These are phyloP conservation scores for Pulveroboletus sp. DNA, from an alignment of 768 basidiomycete species.

Conservation along the genomic window DNA sequence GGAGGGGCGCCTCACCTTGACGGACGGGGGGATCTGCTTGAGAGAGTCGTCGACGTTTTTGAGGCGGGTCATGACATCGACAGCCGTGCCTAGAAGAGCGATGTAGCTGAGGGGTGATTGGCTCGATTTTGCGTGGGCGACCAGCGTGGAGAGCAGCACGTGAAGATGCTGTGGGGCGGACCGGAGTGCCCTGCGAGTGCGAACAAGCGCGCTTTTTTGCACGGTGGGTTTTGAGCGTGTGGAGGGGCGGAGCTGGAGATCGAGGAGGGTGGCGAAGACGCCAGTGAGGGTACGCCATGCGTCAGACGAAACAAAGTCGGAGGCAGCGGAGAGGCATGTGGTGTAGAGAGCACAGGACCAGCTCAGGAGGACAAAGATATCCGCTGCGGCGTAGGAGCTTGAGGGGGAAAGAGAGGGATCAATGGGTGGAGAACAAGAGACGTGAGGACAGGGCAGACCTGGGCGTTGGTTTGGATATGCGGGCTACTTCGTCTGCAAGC, in stretches of 20 bases:
- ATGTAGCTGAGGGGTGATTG: conserved; percentile 37
- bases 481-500: conserved; percentile 63
- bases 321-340: conserved; percentile 41
- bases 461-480: conserved; percentile 48
- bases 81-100: conserved; percentile 60
- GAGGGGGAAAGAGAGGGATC: not conserved
- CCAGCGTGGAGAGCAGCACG: conserved; percentile 47
- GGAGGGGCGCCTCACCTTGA: conserved; percentile 37
- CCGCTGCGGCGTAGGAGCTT: conserved; percentile 53
- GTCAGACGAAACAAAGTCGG: conserved; percentile 42
- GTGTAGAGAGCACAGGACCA: conserved; percentile 67
- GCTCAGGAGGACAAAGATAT: conserved; percentile 63
- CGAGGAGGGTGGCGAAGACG: conserved; percentile 57
- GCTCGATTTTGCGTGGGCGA: conserved; percentile 47
- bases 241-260: conserved; percentile 51
- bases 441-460: conserved; percentile 42
- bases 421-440: not conserved
- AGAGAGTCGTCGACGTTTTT: conserved; percentile 47
- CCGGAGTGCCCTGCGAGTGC: conserved; percentile 62
- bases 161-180: conserved; percentile 51
- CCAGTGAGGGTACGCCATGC: conserved; percentile 50
- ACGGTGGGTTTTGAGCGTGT: conserved; percentile 53
- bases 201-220: conserved; percentile 55
- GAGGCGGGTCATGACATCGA: conserved; percentile 68
- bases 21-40: conserved; percentile 39